Base-by-base conservation (phyloP, 768 basidiomycete genomes). In the Clitopilus passeckerianus region DNA sequence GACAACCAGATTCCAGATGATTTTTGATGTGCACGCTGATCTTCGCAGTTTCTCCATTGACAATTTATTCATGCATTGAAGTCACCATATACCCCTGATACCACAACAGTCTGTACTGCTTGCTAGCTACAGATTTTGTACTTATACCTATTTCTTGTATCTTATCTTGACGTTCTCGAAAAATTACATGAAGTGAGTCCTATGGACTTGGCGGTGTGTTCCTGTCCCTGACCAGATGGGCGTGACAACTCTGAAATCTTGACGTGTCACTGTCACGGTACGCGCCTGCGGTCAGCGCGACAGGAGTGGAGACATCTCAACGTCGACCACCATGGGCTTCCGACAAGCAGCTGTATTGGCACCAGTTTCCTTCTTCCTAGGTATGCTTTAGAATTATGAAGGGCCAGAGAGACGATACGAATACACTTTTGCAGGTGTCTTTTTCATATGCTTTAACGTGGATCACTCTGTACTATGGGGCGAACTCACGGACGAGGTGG, bases 351-450 rank as follows among this genome's bases (percentile, higher is more conserved):
- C 91, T n/a, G 85, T 96, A 24, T 82, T 96, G 44, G 86, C 87
- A 41, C 88, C 93, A 30, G 86, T 89, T 57, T 93, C 90, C 60
- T 98, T 98, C 77, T 90, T 96, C 66, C 80, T 98, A 43, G 95
- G 94, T 86, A 69, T 75, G 82, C 71, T 37, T 30, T 12, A 37
- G n/a, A 54, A 10, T 55, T 52, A 55, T 34, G 44, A 56, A 67
- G 67, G 58, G 63, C 69, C 34, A 10, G 24, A 22, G 6, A 2
- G 27, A 53, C n/a, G 8, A 46, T 12, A 12, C 54, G 4, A 56
- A 56, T 44, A 61, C 30, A 61, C 46, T 12, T 56, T 22, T n/a
- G 30, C 46, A 91, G 91, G 91, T 58, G 86, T 92, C 57, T 74
- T 91, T 61, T 89, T 91, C 72, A 91, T 92, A 64, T 92, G 89